Percentiles rank a stretch among this genome's conserved stretches.
Evolutionary conservation across 805 yeast genomes (phyloP).

Genomic region (Nematodospora valgi): DNA sequence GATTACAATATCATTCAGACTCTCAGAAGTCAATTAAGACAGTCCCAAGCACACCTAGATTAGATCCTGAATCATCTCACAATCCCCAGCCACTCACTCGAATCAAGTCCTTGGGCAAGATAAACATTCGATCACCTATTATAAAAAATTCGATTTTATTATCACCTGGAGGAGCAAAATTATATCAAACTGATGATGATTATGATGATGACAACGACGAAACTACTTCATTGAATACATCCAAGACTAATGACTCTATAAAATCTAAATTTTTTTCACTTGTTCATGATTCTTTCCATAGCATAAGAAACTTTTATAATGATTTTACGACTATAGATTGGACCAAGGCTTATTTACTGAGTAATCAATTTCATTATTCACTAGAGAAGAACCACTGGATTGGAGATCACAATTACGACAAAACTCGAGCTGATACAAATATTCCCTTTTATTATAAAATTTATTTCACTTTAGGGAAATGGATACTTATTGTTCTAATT

Average conservation of each 20-base stretch:
- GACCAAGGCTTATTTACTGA: conserved; percentile 47
- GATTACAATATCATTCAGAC: too few species aligned
- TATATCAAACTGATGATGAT: neutral
- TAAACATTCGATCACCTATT: conserved; percentile 19
- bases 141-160: conserved; percentile 6
- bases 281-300: conserved; percentile 16
- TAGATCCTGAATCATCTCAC: conserved; percentile 1
- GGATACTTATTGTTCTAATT: conserved; percentile 47
- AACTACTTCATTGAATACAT: conserved; percentile 10
- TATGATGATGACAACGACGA: conserved; percentile 5
- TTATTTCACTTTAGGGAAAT: conserved; percentile 41
- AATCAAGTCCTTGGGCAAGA: conserved; percentile 17
- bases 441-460: conserved; percentile 21
- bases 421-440: conserved; percentile 2
- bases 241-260: conserved; percentile 13
- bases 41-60: conserved; percentile 7
- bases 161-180: conserved; percentile 1
- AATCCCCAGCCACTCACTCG: conserved; percentile 4
- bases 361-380: conserved; percentile 38
- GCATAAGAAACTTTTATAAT: conserved; percentile 43
- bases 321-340: conserved; percentile 63
- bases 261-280: conserved; percentile 13
- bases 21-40: too few species aligned
- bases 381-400: conserved; percentile 30
- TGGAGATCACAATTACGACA: conserved; percentile 6